phyloP scores from a whole-genome alignment of 2,329 filamentous ascomycete species.

The Xenoacremonium recifei region DNA sequence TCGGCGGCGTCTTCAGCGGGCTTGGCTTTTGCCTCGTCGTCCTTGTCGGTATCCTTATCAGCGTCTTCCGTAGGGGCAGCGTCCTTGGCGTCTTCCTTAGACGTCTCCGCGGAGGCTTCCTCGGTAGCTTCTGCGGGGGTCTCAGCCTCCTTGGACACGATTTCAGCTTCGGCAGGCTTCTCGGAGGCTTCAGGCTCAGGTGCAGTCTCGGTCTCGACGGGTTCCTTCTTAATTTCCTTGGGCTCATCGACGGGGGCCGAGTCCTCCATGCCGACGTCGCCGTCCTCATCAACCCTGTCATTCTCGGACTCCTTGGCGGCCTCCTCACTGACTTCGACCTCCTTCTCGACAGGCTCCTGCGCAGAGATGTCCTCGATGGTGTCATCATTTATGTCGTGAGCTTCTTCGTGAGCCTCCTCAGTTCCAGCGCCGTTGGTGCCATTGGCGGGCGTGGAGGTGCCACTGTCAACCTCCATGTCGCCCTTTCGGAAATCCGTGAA shows the following conservation, averaged over 20 bases:
- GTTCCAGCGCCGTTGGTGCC: slow-evolving; percentile 28
- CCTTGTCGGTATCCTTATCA: neutral
- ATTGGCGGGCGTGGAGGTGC: slow-evolving; percentile 36
- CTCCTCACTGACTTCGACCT: slow-evolving; percentile 15
- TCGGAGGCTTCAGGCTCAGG: slow-evolving; percentile 14
- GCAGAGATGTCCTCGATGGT: slow-evolving; percentile 44
- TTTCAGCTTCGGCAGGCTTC: slow-evolving; percentile 15
- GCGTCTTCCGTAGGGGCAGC: slow-evolving; percentile 6
- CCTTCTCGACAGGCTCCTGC: slow-evolving; percentile 26
- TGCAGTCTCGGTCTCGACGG: slow-evolving; percentile 19
- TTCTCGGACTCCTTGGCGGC: slow-evolving; percentile 20
- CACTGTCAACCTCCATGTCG: slow-evolving; percentile 38
- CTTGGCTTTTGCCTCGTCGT: slow-evolving; percentile 7
- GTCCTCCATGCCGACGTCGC: slow-evolving; percentile 52
- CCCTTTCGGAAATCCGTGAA: slow-evolving; percentile 52
- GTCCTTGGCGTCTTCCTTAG: too few relatives aligned
- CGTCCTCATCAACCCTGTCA: slow-evolving; percentile 43
- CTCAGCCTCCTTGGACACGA: slow-evolving; percentile 10
- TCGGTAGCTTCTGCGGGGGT: slow-evolving; percentile 4
- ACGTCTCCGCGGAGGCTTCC: neutral
- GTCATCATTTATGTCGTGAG: slow-evolving; percentile 38
- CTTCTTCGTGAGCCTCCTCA: slow-evolving; percentile 29
- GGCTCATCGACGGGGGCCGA: slow-evolving; percentile 20
- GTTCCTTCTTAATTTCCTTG: slow-evolving; percentile 27
- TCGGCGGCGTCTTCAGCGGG: slow-evolving; percentile 16